phyloP scores from a whole-genome alignment of 495 filamentous ascomycete genomes.

The Hypomontagnella submonticulosa region DNA sequence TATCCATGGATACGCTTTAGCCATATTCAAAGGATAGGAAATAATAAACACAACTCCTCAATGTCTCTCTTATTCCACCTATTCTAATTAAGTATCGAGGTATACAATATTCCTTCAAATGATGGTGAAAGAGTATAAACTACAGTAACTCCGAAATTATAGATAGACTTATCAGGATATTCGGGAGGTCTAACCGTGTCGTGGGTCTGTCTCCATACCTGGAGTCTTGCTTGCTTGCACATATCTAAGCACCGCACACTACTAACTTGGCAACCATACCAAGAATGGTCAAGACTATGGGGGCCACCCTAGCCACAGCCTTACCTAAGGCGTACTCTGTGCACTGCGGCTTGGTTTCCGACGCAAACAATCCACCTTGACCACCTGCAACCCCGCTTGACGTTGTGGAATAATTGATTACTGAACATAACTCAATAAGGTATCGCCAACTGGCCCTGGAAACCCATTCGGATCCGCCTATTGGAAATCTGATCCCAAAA shows the following conservation, averaged over 20 bases:
- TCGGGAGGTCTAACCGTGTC: too few species aligned
- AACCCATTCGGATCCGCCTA: slow-evolving; percentile 14
- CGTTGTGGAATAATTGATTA: slow-evolving; percentile 38
- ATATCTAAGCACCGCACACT: too few species aligned
- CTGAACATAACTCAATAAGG: slow-evolving; percentile 31
- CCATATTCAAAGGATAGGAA: too few species aligned
- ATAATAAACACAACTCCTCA: too few species aligned
- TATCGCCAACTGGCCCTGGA: neutral
- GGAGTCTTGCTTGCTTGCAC: too few species aligned
- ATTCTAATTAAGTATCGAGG: too few species aligned
- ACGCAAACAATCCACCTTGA: neutral
- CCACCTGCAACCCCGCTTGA: slow-evolving; percentile 6
- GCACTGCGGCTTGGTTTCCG: slow-evolving; percentile 20
- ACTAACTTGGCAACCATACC: neutral
- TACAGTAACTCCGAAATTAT: too few species aligned
- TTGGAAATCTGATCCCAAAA: slow-evolving; percentile 18
- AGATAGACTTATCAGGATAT: too few species aligned
- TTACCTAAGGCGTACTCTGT: slow-evolving; percentile 6
- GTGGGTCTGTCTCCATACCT: too few species aligned
- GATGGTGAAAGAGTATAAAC: too few species aligned
- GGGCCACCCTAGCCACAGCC: slow-evolving; percentile 14
- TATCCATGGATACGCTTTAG: too few species aligned
- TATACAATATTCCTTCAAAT: neutral
- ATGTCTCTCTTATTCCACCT: too few species aligned
- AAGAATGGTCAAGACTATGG: neutral